Base-by-base conservation (phyloP, 176 grass and related monocot genomes). In the Calamus simplicifolius region DNA sequence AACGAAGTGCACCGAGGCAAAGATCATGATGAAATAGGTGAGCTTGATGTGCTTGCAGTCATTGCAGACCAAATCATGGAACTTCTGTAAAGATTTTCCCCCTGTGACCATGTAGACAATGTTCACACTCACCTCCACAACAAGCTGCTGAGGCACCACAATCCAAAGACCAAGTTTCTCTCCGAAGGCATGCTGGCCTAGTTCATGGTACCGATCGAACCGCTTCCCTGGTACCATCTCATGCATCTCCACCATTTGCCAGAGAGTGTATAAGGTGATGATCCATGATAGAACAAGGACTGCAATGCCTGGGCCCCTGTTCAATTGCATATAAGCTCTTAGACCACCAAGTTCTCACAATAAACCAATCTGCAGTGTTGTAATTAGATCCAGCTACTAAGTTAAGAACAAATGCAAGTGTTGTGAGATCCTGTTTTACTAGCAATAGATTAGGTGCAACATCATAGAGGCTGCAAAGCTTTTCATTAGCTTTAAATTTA, bases 201-300 rank as follows among this genome's bases (percentile, higher is more conserved):
- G 86, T 77, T 95, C 91, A n/a, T 95, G 91, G 75, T 95, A 95
- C 10, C 91, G 25, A 14, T 95, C 91, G 63, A 95, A 95, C 13
- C 91, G 73, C 71, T 84, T 87, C 1, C 91, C 91, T 0, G 91
- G 91, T 4, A 95, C 82, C 86, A 89, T 90, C 82, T 95, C 91
- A 43, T 95, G 91, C 91, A 95, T 95, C 74, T 95, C 86, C 27
- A 90, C 91, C 91, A 95, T 95, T 71, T 95, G 91, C 91, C 91
- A 95, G 0, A 95, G 86, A 13, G 91, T 95, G 77, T 95, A 95
- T 1, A 95, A 67, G 16, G 91, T 95, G 58, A 95, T 81, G 61
- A 95, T 67, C 91, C 91, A 95, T 19, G 91, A 95, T 16, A 90
- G 3, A 16, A 95, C 52, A 27, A 95, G 71, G 64, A 95, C 79